A percentile compares a stretch with the other conserved stretches of the same genome.
Conservation (phyloP, 768 basidiomycete genomes). For the Mycena polygramma region DNA sequence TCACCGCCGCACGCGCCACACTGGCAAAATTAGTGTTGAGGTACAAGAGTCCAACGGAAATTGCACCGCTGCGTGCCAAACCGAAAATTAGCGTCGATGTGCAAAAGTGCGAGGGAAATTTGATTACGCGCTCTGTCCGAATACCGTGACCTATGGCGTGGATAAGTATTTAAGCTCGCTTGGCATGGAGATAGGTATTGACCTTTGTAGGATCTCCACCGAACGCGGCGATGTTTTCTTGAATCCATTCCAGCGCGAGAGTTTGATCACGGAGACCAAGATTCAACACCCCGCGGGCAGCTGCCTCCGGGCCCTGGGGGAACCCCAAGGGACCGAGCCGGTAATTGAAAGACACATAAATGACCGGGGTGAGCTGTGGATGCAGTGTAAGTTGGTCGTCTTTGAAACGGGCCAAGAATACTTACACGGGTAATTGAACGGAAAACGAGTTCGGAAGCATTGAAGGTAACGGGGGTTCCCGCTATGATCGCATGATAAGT, state of each 20-base stretch:
- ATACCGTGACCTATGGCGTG: background rate
- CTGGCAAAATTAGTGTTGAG: background rate
- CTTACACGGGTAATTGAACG: constrained; percentile 4
- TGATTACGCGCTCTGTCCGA: constrained; percentile 6
- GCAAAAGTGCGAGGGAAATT: background rate
- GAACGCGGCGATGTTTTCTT: constrained; percentile 59
- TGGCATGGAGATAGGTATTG: background rate
- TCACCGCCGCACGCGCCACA: constrained; percentile 5
- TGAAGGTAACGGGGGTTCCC: constrained; percentile 4
- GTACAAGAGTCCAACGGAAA: background rate
- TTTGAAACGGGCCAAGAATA: background rate
- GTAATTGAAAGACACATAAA: constrained; percentile 39
- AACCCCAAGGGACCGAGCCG: constrained; percentile 51
- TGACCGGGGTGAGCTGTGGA: background rate
- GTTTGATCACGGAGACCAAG: constrained; percentile 47
- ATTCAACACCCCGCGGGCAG: constrained; percentile 39
- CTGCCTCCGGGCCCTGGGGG: constrained; percentile 47
- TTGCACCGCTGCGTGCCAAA: background rate
- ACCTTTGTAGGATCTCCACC: constrained; percentile 45
- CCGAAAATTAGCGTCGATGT: background rate
- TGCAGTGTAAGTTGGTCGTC: background rate
- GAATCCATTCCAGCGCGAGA: constrained; percentile 52
- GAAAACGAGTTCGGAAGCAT: constrained; percentile 7
- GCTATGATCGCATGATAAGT: background rate
- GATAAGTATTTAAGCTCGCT: background rate